These are phyloP conservation scores for Capsella bursapastoris DNA, from an alignment of 345 rosid genomes.

Conservation along the genomic window DNA sequence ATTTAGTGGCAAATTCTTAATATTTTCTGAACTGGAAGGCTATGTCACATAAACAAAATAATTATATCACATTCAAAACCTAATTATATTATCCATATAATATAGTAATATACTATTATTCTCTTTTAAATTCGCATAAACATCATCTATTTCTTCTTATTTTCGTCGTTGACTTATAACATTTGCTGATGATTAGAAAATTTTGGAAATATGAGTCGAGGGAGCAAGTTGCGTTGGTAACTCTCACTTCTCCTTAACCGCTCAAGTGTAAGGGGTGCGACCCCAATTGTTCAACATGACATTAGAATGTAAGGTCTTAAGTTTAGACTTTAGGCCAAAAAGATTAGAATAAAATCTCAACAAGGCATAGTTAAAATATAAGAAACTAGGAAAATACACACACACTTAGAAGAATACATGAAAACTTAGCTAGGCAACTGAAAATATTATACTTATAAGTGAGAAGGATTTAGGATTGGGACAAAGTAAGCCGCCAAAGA, in stretches of 20 bases:
- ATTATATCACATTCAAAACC: constrained; percentile 28
- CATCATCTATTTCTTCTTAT: constrained; percentile 2
- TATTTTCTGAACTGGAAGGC: constrained; percentile 11
- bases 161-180: constrained; percentile 13
- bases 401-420: too few species aligned
- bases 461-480: constrained; percentile 21
- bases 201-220: constrained; percentile 2
- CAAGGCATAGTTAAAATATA: background rate
- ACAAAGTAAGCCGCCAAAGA: constrained; percentile 30
- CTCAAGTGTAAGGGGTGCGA: background rate
- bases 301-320: background rate
- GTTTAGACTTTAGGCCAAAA: background rate
- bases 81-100: constrained; percentile 16
- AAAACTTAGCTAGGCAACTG: background rate
- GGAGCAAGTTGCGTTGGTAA: background rate
- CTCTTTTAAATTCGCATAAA: background rate
- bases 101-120: background rate
- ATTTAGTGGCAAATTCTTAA: background rate
- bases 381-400: background rate
- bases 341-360: background rate
- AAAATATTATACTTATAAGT: background rate
- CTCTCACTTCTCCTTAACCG: background rate
- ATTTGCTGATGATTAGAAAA: background rate
- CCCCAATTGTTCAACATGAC: too few species aligned
- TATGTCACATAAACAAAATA: constrained; percentile 2